phyloP scores from a whole-genome alignment of 2,329 filamentous ascomycete genomes.

The Epichloe amarillans region DNA sequence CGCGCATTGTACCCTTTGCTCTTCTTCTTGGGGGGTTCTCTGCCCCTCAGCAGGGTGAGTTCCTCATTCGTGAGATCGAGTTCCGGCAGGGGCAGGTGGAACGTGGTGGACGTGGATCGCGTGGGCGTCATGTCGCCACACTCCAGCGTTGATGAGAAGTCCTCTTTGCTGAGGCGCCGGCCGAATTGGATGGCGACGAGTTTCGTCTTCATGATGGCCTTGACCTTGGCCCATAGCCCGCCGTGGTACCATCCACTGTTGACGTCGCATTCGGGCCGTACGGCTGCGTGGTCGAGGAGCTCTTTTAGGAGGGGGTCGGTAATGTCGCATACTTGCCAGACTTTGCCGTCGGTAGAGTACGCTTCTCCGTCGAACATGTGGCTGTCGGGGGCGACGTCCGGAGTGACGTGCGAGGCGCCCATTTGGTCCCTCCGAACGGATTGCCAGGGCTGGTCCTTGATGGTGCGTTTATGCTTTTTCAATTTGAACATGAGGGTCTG shows the following conservation, averaged over 20 bases:
- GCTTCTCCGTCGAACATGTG: conserved; percentile 76
- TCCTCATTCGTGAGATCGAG: conserved; percentile 23
- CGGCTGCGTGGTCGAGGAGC: conserved; percentile 50
- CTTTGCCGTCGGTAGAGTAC: conserved; percentile 67
- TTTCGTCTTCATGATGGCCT: conserved; percentile 80
- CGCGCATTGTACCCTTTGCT: conserved; percentile 23
- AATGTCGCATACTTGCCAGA: conserved; percentile 92
- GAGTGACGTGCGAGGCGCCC: conserved; percentile 25
- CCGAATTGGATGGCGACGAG: conserved; percentile 53
- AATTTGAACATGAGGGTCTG: conserved; percentile 85
- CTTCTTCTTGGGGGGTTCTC: conserved; percentile 24
- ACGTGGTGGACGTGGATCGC: conserved; percentile 17
- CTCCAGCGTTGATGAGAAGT: conserved; percentile 22
- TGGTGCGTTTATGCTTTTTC: conserved; percentile 33
- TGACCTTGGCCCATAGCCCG: conserved; percentile 70
- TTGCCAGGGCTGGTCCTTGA: conserved; percentile 36
- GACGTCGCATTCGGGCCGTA: conserved; percentile 45
- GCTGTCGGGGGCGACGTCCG: conserved; percentile 30
- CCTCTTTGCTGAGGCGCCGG: conserved; percentile 29
- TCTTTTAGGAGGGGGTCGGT: conserved; percentile 59
- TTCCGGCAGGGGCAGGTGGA: conserved; percentile 22
- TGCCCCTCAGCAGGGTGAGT: conserved; percentile 20
- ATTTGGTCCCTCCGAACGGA: conserved; percentile 28
- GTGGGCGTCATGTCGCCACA: conserved; percentile 22
- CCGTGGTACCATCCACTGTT: conserved; percentile 75